Base-by-base conservation (phyloP, 768 basidiomycete genomes). In the Leccinum incarnatum region DNA sequence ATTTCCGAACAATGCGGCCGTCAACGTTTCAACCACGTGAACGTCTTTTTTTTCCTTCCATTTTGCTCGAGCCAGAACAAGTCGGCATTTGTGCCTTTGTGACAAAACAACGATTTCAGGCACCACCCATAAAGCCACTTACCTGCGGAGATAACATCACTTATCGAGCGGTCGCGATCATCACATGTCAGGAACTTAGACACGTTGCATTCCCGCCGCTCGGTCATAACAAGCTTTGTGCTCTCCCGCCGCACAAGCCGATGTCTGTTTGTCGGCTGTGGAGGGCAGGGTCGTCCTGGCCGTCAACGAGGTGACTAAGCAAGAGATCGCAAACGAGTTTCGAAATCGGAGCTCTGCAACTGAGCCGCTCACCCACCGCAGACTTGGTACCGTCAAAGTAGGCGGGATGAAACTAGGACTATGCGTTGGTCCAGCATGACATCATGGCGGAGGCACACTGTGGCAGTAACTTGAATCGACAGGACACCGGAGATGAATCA, bases 241-340 rank as follows among this genome's bases (percentile, higher is more conserved):
- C 48, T 27, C 42, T 59, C 36, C 25, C 55, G 46, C 47, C 52
- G 21, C 23, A 19, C 40, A 15, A 27, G 19, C 56, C 59, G 36
- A 67, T 57, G 9, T 47, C 55, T 45, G 58, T 59, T 54, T 57
- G 32, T 58, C 49, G 23, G 96, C 96, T 53, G 93, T 99, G 12
- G 96, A 98, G 73, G 96, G 96, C 50, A 98, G 96, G 95, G 98
- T 99, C 56, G 91, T 99, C 49, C 81, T 98, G 54, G 93, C 96
- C 52, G 97, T 94, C 36, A 91, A 91, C 63, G 97, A 99, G 72
- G 91, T 96, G 5, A 95, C 94, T 0, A 97, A 99, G 69, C 97
- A 99, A 70, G 97, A 99, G 66, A 81, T 98, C 14, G 88, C 85
- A 48, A 96, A 99, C 78, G 92, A 95, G 23, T 23, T 23, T 2